phyloP scores from a whole-genome alignment of 768 basidiomycete genomes.

The Mycena epipterygia region DNA sequence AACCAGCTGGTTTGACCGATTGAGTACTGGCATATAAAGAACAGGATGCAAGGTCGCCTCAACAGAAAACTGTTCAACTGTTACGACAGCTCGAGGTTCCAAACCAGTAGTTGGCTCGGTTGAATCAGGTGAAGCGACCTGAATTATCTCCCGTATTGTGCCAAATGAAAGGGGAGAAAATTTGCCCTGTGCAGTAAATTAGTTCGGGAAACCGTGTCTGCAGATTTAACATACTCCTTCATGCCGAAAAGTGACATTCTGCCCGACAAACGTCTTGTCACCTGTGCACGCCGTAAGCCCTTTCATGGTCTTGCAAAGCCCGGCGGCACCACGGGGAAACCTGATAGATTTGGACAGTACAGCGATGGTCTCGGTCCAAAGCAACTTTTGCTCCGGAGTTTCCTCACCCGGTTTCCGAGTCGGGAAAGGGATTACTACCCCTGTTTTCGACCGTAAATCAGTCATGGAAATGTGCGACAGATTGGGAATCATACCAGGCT shows the following conservation, averaged over 20 bases:
- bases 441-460: no score
- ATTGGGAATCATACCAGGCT: neutral
- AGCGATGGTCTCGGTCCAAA: neutral
- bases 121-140: no score
- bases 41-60: neutral
- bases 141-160: slow-evolving; percentile 12
- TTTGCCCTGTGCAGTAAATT: neutral
- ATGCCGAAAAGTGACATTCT: neutral
- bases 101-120: neutral
- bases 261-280: neutral
- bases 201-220: neutral
- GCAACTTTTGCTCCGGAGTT: neutral
- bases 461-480: no score
- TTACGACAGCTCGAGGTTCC: neutral
- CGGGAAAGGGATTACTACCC: neutral
- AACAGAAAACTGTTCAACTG: neutral
- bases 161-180: slow-evolving; percentile 13
- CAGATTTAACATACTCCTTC: neutral
- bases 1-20: neutral
- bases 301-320: neutral
- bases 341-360: neutral
- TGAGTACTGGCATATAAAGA: neutral
- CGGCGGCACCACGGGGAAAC: neutral
- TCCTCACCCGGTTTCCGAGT: neutral
- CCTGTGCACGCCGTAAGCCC: neutral